Evolutionary conservation across 2,329 filamentous ascomycete species (phyloP), one percentile per base, ranked within the genome.

Genomic region (Colletotrichum godetiae): DNA sequence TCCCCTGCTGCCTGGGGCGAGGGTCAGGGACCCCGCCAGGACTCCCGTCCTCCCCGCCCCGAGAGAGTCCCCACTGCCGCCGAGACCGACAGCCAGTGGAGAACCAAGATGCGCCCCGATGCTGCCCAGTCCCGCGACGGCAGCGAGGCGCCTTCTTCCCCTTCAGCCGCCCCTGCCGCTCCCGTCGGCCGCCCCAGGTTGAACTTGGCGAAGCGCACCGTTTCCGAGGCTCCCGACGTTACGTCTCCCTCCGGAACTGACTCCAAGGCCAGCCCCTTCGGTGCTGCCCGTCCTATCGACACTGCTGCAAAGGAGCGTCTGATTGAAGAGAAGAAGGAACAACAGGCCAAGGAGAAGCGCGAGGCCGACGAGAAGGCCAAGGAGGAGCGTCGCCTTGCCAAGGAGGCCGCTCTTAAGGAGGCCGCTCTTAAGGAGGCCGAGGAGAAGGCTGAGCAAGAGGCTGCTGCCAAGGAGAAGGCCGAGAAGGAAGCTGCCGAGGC

Each of bases 11-110:
- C 88, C 67, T 92, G 91, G 95, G 95, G 94, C 52, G 94, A 92
- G 77, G 91, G 91, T 60, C 77, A 79, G 72, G 81, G 81, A 75
- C 78, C 78, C 73, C 91, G 91, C 49, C 91, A 94, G 80, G 93
- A 95, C 75, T 92, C 94, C 75, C 90, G 92, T 74, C 90, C 92
- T 13, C 88, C 88, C 64, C 84, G 85, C 68, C 82, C 86, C 19
- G 93, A 94, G 81, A 90, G 94, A 77, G 88, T 88, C 63, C 94
- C 93, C 27, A 98, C 94, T 69, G 97, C 97, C 53, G 94, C 97
- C 62, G 97, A 99, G 74, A 91, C 94, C 80, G 97, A 98, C 82
- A 97, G 92, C 85, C 92, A 97, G 84, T 99, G 97, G 97, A 93
- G 97, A 78, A 88, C 89, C 77, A 94, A 90, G 83, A 98, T 98